phyloP scores from a whole-genome alignment of 371 early-diverging fungal genomes.

The Mucor lusitanicus region DNA sequence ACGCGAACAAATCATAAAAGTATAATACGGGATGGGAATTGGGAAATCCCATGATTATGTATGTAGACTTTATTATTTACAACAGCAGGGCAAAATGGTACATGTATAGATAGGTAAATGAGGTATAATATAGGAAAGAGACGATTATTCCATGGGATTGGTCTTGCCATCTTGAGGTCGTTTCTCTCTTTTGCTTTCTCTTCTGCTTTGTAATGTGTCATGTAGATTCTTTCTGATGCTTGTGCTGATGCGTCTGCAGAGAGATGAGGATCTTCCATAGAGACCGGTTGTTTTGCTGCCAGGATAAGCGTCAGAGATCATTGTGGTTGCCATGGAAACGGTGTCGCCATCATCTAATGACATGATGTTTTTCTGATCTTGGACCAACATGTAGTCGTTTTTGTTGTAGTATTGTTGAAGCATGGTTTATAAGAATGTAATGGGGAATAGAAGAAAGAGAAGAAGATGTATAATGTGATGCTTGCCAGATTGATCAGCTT shows the following conservation, averaged over 20 bases:
- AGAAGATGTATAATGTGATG: background rate
- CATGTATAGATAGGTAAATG: background rate
- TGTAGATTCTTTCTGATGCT: slow-evolving; percentile 17
- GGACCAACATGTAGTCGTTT: slow-evolving; percentile 13
- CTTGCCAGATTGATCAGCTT: background rate
- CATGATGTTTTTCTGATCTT: slow-evolving; percentile 2
- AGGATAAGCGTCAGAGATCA: background rate
- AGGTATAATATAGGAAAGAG: too few relatives aligned
- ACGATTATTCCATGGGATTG: slow-evolving; percentile 36
- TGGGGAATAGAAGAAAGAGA: background rate
- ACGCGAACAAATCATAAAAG: background rate
- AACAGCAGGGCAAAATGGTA: background rate
- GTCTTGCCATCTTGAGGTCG: slow-evolving; percentile 46
- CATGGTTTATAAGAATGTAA: background rate
- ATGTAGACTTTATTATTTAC: background rate
- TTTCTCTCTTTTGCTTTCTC: slow-evolving; percentile 26
- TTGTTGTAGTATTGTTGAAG: slow-evolving; percentile 7
- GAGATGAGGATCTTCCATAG: slow-evolving; percentile 3
- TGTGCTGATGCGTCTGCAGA: slow-evolving; percentile 18
- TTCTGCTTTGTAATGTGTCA: slow-evolving; percentile 8
- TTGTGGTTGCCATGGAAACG: slow-evolving; percentile 6
- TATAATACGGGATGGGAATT: background rate
- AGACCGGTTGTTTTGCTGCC: background rate
- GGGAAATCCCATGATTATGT: background rate
- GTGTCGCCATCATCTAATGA: background rate